Percentiles rank a stretch among this genome's conserved stretches.
These are phyloP conservation scores for Bonnemaisonia californica DNA, from an alignment of 31 red algal species.

Conservation along the genomic window DNA sequence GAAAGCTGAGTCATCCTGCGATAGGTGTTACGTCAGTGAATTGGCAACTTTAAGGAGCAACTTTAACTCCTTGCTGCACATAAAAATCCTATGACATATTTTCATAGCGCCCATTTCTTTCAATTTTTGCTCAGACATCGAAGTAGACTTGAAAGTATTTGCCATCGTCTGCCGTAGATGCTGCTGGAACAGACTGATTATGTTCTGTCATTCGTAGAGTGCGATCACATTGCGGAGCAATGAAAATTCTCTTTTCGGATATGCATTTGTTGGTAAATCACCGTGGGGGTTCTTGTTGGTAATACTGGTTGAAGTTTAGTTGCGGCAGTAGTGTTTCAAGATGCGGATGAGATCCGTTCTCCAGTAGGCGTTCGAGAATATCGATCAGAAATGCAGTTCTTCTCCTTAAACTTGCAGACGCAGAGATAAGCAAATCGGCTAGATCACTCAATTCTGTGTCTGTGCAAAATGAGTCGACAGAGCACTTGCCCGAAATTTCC, in stretches of 20 bases:
- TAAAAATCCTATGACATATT: no score
- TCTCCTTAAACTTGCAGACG: constrained; percentile 48
- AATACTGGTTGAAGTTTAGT: not conserved
- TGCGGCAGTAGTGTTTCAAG: constrained; percentile 48
- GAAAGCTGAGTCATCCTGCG: no score
- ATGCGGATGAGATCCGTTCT: constrained; percentile 42
- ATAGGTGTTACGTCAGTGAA: no score
- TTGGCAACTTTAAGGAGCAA: no score
- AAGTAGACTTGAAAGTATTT: constrained; percentile 60
- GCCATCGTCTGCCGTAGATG: no score
- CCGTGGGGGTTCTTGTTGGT: no score
- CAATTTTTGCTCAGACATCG: constrained; percentile 39
- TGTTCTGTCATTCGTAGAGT: no score
- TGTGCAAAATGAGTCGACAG: not conserved
- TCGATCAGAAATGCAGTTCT: constrained; percentile 46
- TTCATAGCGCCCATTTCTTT: constrained; percentile 46
- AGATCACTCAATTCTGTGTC: constrained; percentile 6
- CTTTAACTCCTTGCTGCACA: no score
- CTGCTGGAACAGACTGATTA: no score
- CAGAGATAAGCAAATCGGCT: constrained; percentile 42
- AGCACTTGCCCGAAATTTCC: constrained; percentile 18
- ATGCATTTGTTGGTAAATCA: no score
- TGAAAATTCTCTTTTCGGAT: no score
- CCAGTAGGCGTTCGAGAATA: constrained; percentile 42
- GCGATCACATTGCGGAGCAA: no score